Evolutionary conservation across 2,329 filamentous ascomycete genomes (phyloP), one percentile per base, ranked within the genome.

Genomic region (Hysterium pulicare): DNA sequence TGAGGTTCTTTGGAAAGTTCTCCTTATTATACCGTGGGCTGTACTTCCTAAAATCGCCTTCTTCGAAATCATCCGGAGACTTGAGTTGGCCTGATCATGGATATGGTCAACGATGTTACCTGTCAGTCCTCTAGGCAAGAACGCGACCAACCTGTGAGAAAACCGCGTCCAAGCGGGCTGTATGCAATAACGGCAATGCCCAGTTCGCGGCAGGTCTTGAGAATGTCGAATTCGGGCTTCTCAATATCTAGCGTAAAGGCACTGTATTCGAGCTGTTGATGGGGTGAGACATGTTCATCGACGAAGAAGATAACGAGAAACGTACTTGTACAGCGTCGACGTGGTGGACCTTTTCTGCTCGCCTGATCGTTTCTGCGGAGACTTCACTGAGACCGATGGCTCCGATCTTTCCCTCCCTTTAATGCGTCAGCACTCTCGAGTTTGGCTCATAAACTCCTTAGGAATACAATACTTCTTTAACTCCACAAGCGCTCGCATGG

Each of bases 211-310:
- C 58, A 59, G 10, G 60, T 59, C 20, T 36, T 19, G 17, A 67
- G 50, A 5, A 68, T 40, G 4, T 36, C 42, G 5, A 34, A 23
- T 2, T 40, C 33, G 5, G 43, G 22, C n/a, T 30, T 48, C 51
- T 74, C 71, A 44, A 72, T 70, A 20, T 69, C 68, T 1, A 62
- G 55, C 5, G 56, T 52, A 46, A 73, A 74, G 2, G 64, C 61
- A 20, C 55, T 67, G 57, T 74, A 75, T 52, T 76, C 73, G 13
- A 71, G 54, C 51, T 76, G 71, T n/a, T n/a, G n/a, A n/a, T n/a
- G n/a, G n/a, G n/a, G n/a, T n/a, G n/a, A n/a, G n/a, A n/a, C n/a
- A n/a, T n/a, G n/a, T n/a, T n/a, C n/a, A n/a, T n/a, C n/a, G n/a
- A n/a, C n/a, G n/a, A n/a, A n/a, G n/a, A n/a, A n/a, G n/a, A n/a